phyloP scores from a whole-genome alignment of 2,329 filamentous ascomycete genomes.

The Alternaria sp. region DNA sequence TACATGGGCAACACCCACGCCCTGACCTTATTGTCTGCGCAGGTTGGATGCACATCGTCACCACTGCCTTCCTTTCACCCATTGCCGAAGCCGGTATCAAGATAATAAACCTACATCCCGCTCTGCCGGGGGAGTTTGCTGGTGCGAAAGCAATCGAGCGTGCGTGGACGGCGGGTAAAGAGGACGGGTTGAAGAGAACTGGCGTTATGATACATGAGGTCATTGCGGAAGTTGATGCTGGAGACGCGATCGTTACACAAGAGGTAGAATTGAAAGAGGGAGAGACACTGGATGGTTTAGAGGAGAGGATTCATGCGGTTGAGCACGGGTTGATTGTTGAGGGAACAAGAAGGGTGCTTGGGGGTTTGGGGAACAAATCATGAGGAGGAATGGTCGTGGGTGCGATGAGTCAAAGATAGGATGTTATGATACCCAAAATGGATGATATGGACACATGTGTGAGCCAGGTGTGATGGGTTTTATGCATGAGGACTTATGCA shows the following conservation, averaged over 20 bases:
- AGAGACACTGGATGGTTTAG: slow-evolving; percentile 67
- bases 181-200: slow-evolving; percentile 71
- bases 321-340: slow-evolving; percentile 84
- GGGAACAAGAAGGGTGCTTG: slow-evolving; percentile 66
- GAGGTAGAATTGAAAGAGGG: slow-evolving; percentile 71
- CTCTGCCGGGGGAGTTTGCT: slow-evolving; percentile 76
- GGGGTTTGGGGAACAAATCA: slow-evolving; percentile 39
- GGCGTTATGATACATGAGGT: slow-evolving; percentile 94
- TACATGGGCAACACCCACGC: slow-evolving; percentile 58
- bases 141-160: slow-evolving; percentile 80
- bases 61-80: slow-evolving; percentile 72
- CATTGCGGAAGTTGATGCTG: slow-evolving; percentile 77
- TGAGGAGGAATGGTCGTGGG: background rate
- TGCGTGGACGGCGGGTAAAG: slow-evolving; percentile 76
- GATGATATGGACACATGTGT: background rate
- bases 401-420: background rate
- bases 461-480: background rate
- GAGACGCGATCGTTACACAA: slow-evolving; percentile 73
- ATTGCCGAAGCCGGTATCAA: slow-evolving; percentile 68
- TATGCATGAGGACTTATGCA: background rate
- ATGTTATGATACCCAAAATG: slow-evolving; percentile 13
- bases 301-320: slow-evolving; percentile 75
- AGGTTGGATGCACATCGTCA: slow-evolving; percentile 88
- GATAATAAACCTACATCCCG: slow-evolving; percentile 85
- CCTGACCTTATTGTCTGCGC: slow-evolving; percentile 80